These are phyloP conservation scores for Paraurostyla sp. DNA, from an alignment of 73 alveolate species.

Conservation along the genomic window DNA sequence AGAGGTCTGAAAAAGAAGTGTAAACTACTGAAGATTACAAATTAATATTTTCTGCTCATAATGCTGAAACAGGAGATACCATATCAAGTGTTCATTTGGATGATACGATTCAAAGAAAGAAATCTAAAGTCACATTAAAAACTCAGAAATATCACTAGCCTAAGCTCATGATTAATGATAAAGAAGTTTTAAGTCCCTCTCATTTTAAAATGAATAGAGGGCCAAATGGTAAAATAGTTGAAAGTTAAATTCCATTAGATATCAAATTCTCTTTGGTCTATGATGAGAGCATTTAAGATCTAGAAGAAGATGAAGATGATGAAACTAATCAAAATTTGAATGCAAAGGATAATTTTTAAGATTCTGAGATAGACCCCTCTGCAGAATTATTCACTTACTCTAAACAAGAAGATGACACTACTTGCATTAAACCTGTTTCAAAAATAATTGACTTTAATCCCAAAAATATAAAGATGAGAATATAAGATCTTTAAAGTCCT, in stretches of 20 bases:
- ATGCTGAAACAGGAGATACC: conserved; percentile 23
- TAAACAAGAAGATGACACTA: background rate
- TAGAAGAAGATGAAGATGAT: conserved; percentile 7
- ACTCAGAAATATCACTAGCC: conserved; percentile 20
- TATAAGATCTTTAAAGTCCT: background rate
- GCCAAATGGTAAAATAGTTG: background rate
- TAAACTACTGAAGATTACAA: conserved; percentile 6
- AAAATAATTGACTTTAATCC: background rate
- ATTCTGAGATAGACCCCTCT: background rate
- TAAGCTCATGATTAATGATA: background rate
- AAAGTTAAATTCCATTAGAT: conserved; percentile 17
- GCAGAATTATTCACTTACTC: background rate
- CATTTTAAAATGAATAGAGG: background rate
- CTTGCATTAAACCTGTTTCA: background rate
- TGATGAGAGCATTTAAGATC: conserved; percentile 27
- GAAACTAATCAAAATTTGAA: background rate
- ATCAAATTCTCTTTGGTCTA: conserved; percentile 8
- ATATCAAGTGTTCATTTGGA: conserved; percentile 25
- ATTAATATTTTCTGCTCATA: background rate
- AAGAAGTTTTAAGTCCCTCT: conserved; percentile 18
- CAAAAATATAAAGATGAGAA: background rate
- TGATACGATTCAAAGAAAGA: conserved; percentile 13
- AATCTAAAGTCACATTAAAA: conserved; percentile 3
- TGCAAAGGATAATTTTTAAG: background rate
- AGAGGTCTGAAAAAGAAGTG: background rate